A percentile compares a stretch with the other conserved stretches of the same genome.
phyloP scores from a whole-genome alignment of 106 monocot species.

The Triglochin maritima region DNA sequence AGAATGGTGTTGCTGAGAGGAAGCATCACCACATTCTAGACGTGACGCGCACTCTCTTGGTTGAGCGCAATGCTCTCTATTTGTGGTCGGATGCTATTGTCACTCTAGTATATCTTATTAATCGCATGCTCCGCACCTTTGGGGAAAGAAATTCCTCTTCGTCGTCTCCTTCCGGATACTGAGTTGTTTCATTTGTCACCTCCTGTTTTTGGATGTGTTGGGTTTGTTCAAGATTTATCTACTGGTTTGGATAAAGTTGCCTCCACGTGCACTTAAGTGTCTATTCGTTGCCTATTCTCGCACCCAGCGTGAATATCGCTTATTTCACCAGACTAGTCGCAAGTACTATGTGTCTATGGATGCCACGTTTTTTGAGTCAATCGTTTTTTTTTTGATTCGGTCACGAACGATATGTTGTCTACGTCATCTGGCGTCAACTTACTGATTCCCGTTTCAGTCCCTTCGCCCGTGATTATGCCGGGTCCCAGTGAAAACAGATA shows the following conservation, averaged over 20 bases:
- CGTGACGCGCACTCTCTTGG: background rate
- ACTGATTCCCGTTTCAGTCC: too few species aligned
- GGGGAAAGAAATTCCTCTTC: background rate
- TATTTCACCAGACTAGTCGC: background rate
- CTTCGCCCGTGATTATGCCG: too few species aligned
- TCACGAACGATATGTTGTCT: too few species aligned
- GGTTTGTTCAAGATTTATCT: background rate
- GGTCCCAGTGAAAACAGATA: too few species aligned
- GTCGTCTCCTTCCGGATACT: background rate
- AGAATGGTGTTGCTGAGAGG: background rate
- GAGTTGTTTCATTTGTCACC: background rate
- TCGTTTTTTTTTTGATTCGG: background rate
- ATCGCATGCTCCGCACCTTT: too few species aligned
- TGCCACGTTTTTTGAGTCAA: background rate
- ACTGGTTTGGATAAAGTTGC: background rate
- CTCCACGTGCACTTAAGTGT: background rate
- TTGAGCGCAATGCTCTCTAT: background rate
- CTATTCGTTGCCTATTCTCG: background rate
- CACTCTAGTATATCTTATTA: background rate
- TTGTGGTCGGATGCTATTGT: background rate
- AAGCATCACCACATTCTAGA: background rate
- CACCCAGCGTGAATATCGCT: background rate
- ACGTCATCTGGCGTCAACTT: too few species aligned
- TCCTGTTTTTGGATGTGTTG: background rate
- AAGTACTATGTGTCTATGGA: background rate